Evolutionary conservation across 2,329 filamentous ascomycete genomes (phyloP).

Genomic region (Stachybotrys chlorohalonatus): DNA sequence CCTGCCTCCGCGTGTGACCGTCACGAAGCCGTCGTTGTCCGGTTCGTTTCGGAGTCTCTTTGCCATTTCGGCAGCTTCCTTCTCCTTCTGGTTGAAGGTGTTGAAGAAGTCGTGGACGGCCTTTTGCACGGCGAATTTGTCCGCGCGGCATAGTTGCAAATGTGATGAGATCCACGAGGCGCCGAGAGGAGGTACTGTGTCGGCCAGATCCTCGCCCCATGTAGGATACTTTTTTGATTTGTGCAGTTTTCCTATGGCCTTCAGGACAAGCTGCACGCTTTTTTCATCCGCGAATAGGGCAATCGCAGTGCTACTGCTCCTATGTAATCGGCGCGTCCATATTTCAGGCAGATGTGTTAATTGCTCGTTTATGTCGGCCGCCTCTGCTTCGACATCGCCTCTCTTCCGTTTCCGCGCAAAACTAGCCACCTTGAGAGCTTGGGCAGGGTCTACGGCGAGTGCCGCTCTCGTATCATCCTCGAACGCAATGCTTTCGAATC

Average conservation of each 20-base stretch:
- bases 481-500: slow-evolving; percentile 72
- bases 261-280: slow-evolving; percentile 68
- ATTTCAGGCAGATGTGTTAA: slow-evolving; percentile 55
- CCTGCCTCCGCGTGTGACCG: slow-evolving; percentile 71
- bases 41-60: slow-evolving; percentile 66
- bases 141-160: slow-evolving; percentile 62
- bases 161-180: slow-evolving; percentile 53
- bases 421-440: slow-evolving; percentile 30
- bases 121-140: slow-evolving; percentile 55
- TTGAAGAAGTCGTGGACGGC: slow-evolving; percentile 81
- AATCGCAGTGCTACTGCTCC: slow-evolving; percentile 70
- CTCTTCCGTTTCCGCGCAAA: slow-evolving; percentile 31
- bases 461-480: slow-evolving; percentile 46
- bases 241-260: slow-evolving; percentile 56
- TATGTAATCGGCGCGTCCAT: slow-evolving; percentile 64
- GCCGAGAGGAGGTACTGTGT: slow-evolving; percentile 50
- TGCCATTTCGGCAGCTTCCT: slow-evolving; percentile 50
- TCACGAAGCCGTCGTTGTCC: slow-evolving; percentile 93
- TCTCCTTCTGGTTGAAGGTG: slow-evolving; percentile 65
- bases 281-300: slow-evolving; percentile 76
- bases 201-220: slow-evolving; percentile 59
- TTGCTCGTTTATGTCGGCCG: slow-evolving; percentile 45
- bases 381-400: slow-evolving; percentile 45
- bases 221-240: slow-evolving; percentile 52
- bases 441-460: slow-evolving; percentile 35